phyloP scores from a whole-genome alignment of 345 rosid species.

The Murraya paniculata region DNA sequence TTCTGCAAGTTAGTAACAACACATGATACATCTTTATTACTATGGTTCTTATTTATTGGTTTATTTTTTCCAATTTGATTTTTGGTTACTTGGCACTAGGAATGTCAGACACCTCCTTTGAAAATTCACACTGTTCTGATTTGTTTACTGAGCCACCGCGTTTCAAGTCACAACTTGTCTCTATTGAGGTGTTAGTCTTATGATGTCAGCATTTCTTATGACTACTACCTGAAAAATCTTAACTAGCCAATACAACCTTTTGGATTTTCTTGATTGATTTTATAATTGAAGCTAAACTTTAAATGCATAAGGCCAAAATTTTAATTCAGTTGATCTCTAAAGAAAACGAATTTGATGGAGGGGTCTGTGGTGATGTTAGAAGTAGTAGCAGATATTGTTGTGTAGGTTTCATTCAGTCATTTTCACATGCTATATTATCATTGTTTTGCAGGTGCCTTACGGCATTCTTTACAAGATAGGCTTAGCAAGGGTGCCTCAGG shows the following conservation, averaged over 20 bases:
- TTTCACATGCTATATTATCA: slow-evolving; percentile 10
- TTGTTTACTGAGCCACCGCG: background rate
- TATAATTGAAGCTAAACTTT: background rate
- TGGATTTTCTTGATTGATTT: background rate
- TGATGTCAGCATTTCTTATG: background rate
- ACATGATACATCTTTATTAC: background rate
- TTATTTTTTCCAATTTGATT: background rate
- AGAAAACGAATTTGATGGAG: background rate
- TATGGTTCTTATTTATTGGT: background rate
- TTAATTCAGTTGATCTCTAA: background rate
- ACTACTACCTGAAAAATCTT: background rate
- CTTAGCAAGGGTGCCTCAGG: slow-evolving; percentile 83
- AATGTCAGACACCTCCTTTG: background rate
- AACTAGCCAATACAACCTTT: background rate
- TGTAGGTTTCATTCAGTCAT: background rate
- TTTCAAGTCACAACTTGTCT: background rate
- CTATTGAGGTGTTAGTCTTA: background rate
- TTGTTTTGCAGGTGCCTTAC: slow-evolving; percentile 65
- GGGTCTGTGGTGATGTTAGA: background rate
- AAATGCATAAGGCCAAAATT: slow-evolving; percentile 3
- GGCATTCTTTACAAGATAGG: slow-evolving; percentile 92
- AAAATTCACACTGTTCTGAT: background rate
- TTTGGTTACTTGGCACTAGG: background rate
- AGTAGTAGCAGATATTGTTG: background rate
- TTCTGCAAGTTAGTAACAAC: slow-evolving; percentile 72